Evolutionary conservation across 352 stramenopile species (phyloP), one percentile per base, ranked within the genome.

Genomic region (Thraustochytrium sp.): DNA sequence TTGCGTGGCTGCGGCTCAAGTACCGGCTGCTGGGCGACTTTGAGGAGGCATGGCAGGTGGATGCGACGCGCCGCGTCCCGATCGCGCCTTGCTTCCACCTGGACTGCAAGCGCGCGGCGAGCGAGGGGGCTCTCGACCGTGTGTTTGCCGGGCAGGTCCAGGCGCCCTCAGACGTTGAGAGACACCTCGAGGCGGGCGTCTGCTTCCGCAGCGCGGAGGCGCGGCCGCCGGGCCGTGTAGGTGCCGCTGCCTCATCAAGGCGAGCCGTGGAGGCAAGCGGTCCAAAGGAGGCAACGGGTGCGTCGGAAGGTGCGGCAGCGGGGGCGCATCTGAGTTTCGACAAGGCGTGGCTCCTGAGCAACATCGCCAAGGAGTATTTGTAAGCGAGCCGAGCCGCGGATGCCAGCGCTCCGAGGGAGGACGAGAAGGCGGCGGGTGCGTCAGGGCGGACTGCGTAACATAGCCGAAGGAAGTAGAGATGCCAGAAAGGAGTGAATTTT

Each of bases 1-100:
- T 26, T 11, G 59, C 16, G 8, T 72, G 59, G 59, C 0, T 49
- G 16, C 23, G 46, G 59, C 46, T 21, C 26, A 72, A 72, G 9
- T 72, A 72, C 59, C 59, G 26, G 8, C 59, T 44, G 8, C 36
- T 72, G 34, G 59, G 59, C 59, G 59, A 72, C 40, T 72, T 72
- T 49, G 4, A 5, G 11, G 59, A 72, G 59, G 42, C 59, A 9
- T 72, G 59, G 59, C 59, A 49, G 59, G 59, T 72, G 0, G 40
- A 72, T 31, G 34, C 59, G 13, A 11, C 42, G 11, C 23, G 26
- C 0, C 16, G 26, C 21, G 59, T 72, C 8, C 59, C 59, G 1
- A 72, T 72, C 46, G 59, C 59, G 9, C 59, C 59, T 49, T 72
- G 59, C 59, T 72, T 72, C 26, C 59, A 72, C 31, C 59, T 72